phyloP scores from a whole-genome alignment of 2,329 filamentous ascomycete genomes.

The Fusarium sp. region DNA sequence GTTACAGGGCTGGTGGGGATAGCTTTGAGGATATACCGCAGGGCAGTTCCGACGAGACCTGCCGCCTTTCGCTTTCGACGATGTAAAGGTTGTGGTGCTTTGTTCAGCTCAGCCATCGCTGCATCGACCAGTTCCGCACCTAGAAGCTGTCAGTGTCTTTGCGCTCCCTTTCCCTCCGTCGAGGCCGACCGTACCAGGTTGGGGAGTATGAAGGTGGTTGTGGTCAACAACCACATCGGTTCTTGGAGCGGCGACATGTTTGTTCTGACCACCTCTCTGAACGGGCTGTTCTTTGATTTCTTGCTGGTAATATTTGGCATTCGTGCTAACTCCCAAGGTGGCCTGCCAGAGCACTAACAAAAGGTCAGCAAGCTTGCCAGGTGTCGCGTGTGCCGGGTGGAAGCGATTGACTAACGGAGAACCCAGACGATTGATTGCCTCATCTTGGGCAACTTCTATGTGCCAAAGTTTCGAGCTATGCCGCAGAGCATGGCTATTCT shows the following conservation, averaged over 20 bases:
- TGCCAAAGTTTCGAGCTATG: conserved; percentile 41
- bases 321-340: conserved; percentile 51
- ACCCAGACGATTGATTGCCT: conserved; percentile 55
- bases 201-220: conserved; percentile 43
- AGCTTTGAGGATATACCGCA: conserved; percentile 60
- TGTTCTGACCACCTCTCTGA: conserved; percentile 44
- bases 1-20: conserved; percentile 63
- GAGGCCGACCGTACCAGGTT: conserved; percentile 52
- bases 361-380: conserved; percentile 40
- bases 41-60: conserved; percentile 56
- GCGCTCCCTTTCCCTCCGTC: conserved; percentile 1
- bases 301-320: conserved; percentile 54
- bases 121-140: conserved; percentile 66
- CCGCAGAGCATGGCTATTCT: conserved; percentile 47
- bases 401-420: conserved; percentile 50
- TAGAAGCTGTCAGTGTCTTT: conserved; percentile 42
- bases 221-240: conserved; percentile 48
- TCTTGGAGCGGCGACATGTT: conserved; percentile 49
- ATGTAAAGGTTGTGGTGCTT: conserved; percentile 60
- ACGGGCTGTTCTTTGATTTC: conserved; percentile 46
- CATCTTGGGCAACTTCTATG: conserved; percentile 55
- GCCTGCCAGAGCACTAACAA: conserved; percentile 62
- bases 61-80: conserved; percentile 58
- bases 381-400: conserved; percentile 37
- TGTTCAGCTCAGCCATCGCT: conserved; percentile 63